Percentiles rank a stretch among this genome's conserved stretches.
Evolutionary conservation across 805 yeast species (phyloP).

Genomic region (Zygotorulaspora chibaensis): DNA sequence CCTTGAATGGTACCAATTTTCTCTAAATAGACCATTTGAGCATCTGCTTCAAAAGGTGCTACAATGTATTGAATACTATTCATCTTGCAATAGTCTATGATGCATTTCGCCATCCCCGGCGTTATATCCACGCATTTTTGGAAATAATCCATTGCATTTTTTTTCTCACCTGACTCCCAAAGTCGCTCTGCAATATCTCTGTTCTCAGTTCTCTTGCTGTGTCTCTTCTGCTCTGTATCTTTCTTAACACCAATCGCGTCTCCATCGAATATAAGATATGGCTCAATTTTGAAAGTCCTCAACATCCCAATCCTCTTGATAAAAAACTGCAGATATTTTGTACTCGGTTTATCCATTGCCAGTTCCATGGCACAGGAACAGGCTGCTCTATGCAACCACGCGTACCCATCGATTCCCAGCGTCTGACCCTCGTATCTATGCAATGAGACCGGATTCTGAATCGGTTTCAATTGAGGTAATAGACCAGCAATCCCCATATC

Average conservation of each 20-base stretch:
- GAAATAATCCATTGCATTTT: constrained; percentile 61
- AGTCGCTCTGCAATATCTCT: constrained; percentile 50
- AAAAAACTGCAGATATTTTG: constrained; percentile 66
- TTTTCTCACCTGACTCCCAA: constrained; percentile 50
- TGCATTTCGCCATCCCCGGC: constrained; percentile 83
- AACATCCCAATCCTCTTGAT: constrained; percentile 64
- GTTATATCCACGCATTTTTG: constrained; percentile 82
- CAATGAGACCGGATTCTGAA: constrained; percentile 57
- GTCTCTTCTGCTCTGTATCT: constrained; percentile 65
- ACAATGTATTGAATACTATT: constrained; percentile 67
- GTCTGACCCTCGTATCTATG: constrained; percentile 65
- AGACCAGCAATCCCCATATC: constrained; percentile 82
- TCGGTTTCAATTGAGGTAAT: constrained; percentile 70
- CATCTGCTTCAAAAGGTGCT: constrained; percentile 98
- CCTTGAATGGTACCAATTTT: constrained; percentile 71
- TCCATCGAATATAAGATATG: constrained; percentile 92
- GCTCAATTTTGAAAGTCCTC: constrained; percentile 60
- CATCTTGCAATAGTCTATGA: constrained; percentile 65
- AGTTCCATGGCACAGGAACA: constrained; percentile 80
- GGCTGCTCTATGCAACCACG: constrained; percentile 91
- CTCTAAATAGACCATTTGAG: constrained; percentile 91
- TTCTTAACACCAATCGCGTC: constrained; percentile 76
- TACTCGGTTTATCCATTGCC: constrained; percentile 65
- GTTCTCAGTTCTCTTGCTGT: constrained; percentile 53
- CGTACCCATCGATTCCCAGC: constrained; percentile 90